A percentile compares a stretch with the other conserved stretches of the same genome.
phyloP scores from a whole-genome alignment of 2,329 filamentous ascomycete species.

The Alternaria atra region DNA sequence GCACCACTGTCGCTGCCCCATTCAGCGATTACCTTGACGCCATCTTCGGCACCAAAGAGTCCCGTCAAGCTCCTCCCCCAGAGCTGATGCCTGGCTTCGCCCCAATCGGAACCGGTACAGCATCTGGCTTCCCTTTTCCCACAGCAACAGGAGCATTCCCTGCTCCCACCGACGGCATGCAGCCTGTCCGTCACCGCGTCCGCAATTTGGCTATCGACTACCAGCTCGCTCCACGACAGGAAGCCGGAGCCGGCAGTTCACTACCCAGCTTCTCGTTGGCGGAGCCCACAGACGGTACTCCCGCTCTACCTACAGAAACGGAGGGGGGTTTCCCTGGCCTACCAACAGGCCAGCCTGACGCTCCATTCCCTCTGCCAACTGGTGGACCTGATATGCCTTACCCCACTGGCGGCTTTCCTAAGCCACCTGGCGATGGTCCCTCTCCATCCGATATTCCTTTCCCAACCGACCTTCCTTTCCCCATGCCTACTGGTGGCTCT shows the following conservation, averaged over 20 bases:
- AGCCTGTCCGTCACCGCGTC: not conserved
- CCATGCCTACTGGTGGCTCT: constrained; percentile 13
- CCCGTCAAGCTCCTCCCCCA: constrained; percentile 11
- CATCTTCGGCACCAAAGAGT: constrained; percentile 23
- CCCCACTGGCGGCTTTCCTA: constrained; percentile 11
- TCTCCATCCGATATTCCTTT: not conserved
- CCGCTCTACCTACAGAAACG: constrained; percentile 2
- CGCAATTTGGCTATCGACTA: constrained; percentile 25
- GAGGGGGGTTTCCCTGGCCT: not conserved
- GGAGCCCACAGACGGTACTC: constrained; percentile 10
- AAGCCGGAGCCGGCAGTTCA: not conserved
- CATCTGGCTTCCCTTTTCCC: constrained; percentile 15
- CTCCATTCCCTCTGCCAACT: not conserved
- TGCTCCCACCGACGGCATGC: not conserved
- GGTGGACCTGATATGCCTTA: not conserved
- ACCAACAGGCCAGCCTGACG: not conserved
- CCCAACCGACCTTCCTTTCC: constrained; percentile 10
- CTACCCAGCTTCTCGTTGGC: constrained; percentile 24
- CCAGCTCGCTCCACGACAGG: constrained; percentile 26
- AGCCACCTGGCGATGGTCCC: not conserved
- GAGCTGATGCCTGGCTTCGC: constrained; percentile 10
- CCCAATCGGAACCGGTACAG: not conserved
- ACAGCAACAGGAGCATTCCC: constrained; percentile 9
- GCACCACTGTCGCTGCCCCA: constrained; percentile 31
- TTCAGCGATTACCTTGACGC: constrained; percentile 21